These are phyloP conservation scores for Emergomyces orientalis DNA, from an alignment of 2,329 filamentous ascomycete genomes.

Conservation along the genomic window DNA sequence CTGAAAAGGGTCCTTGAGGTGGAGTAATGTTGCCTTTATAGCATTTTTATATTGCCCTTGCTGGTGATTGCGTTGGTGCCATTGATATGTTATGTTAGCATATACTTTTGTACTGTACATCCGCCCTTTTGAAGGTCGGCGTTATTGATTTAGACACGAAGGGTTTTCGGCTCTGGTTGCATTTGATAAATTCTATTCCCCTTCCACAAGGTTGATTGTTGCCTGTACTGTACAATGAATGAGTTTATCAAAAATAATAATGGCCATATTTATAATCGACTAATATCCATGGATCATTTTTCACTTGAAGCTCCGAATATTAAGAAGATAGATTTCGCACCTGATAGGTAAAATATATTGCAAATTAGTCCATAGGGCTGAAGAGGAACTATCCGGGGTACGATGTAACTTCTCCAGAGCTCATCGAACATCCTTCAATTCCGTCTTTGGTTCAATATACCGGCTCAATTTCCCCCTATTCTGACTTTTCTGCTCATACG, in stretches of 20 bases:
- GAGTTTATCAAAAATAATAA: background rate
- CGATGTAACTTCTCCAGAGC: background rate
- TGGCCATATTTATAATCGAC: too few relatives aligned
- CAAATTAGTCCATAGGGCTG: background rate
- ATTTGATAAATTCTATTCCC: background rate
- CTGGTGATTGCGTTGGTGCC: background rate
- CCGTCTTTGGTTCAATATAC: slow-evolving; percentile 41
- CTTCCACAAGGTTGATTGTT: background rate
- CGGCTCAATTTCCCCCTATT: slow-evolving; percentile 41
- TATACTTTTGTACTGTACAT: background rate
- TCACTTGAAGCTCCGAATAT: too few relatives aligned
- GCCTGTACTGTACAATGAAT: background rate
- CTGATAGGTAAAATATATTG: background rate
- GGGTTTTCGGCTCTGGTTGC: background rate
- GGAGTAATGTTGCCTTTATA: slow-evolving; percentile 35
- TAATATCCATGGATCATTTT: too few relatives aligned
- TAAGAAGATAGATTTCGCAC: background rate
- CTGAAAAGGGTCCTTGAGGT: slow-evolving; percentile 62
- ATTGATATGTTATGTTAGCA: background rate
- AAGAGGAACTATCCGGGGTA: background rate
- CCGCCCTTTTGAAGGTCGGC: too few relatives aligned
- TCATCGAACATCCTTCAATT: slow-evolving; percentile 35
- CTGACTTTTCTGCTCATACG: slow-evolving; percentile 54
- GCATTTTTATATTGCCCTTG: background rate
- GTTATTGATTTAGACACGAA: background rate